These are phyloP conservation scores for Haplosporangium sp. DNA, from an alignment of 371 early-diverging fungal genomes.

Conservation along the genomic window DNA sequence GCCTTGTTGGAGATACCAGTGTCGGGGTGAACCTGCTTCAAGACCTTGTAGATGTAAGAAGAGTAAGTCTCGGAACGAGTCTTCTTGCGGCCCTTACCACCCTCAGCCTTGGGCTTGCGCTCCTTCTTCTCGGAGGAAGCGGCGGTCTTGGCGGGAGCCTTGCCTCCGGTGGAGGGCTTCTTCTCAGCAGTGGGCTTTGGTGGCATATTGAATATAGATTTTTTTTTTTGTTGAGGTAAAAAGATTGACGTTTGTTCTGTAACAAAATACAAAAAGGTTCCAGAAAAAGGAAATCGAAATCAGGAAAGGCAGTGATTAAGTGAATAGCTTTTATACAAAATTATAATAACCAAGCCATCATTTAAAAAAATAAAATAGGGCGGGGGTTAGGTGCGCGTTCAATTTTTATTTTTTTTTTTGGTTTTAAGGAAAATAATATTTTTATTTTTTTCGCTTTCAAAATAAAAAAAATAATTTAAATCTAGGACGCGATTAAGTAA, in stretches of 20 bases:
- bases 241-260: neutral
- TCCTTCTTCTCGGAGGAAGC: constrained; percentile 63
- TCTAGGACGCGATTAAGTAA: neutral
- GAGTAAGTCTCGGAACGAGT: constrained; percentile 92
- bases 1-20: constrained; percentile 99
- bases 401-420: neutral
- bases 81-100: constrained; percentile 72
- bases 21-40: constrained; percentile 98
- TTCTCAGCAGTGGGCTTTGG: constrained; percentile 66
- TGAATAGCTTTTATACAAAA: neutral
- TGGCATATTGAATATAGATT: constrained; percentile 51
- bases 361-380: too few relatives aligned
- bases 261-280: neutral
- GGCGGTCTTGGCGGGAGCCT: constrained; percentile 78
- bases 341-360: too few relatives aligned
- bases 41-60: constrained; percentile 96
- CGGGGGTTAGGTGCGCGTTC: too few relatives aligned
- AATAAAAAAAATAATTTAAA: too few relatives aligned
- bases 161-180: constrained; percentile 75
- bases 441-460: neutral
- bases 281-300: constrained; percentile 1
- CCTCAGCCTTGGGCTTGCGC: constrained; percentile 61
- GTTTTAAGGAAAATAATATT: neutral
- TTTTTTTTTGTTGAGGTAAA: neutral
- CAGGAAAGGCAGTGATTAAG: neutral